Base-by-base conservation (phyloP, 176 grass and related monocot genomes). In the Carex myosuroides region DNA sequence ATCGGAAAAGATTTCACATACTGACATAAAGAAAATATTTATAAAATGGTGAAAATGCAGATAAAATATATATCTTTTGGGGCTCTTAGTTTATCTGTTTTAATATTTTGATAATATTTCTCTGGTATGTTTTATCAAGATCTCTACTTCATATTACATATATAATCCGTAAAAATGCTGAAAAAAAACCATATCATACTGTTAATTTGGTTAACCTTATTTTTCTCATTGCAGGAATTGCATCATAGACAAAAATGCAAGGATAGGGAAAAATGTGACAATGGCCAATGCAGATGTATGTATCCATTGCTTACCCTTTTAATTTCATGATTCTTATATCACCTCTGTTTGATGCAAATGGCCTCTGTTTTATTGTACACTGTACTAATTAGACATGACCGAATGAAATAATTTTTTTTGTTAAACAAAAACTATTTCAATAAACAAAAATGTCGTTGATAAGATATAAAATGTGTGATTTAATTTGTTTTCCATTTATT, bases 171-270 rank as follows among this genome's bases (percentile, higher is more conserved):
- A 61, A 22, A 22, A 61, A 61, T n/a, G n/a, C 59, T 13, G 3
- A 8, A 65, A 14, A 65, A 29, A 64, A 65, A 65, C 62, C 3
- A 65, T 13, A 65, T 65, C 16, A 58, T 5, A 58, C 46, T 1
- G 17, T 7, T 63, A 20, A 29, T 6, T 58, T 58, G 4, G 16
- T 58, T 58, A 58, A 5, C 13, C n/a, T 48, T 29, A 29, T 44
- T 9, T 21, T 70, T 44, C 3, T 39, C 37, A 41, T 70, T 70
- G 37, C 67, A 70, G 67, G 39, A 70, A 70, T 70, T 70, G 67
- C 37, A 70, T 70, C 18, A 70, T 70, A 10, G 67, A 70, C 18
- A 70, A 70, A 70, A 70, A 70, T 44, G 67, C 67, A 70, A 70
- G 18, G 39, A 70, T 70, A 70, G 67, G 67, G 37, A 70, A 70